Conservation (phyloP, 2,329 filamentous ascomycete species). For the Ceratocystiopsis sp. region DNA sequence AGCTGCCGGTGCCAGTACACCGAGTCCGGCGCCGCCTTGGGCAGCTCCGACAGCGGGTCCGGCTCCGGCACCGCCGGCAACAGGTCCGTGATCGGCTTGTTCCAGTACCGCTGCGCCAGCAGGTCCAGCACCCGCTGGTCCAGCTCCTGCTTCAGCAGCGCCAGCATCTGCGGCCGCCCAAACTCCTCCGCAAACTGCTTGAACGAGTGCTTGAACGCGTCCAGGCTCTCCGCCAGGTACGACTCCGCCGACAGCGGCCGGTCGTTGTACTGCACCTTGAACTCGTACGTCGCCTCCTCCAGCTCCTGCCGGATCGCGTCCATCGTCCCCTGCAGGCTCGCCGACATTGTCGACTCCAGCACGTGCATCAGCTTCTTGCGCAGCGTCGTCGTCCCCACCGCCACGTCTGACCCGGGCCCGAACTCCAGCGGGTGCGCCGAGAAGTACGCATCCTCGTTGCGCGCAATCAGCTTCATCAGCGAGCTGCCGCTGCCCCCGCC, state of each 20-base stretch:
- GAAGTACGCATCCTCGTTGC: constrained; percentile 81
- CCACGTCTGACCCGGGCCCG: constrained; percentile 52
- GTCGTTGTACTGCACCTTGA: constrained; percentile 99
- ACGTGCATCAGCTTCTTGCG: constrained; percentile 96
- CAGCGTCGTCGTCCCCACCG: constrained; percentile 68
- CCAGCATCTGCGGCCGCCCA: constrained; percentile 73
- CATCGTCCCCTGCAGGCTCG: constrained; percentile 72
- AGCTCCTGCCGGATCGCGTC: constrained; percentile 90
- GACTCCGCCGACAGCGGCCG: constrained; percentile 87
- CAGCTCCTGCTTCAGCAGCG: constrained; percentile 77
- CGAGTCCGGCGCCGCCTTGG: constrained; percentile 70
- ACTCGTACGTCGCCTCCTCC: constrained; percentile 93
- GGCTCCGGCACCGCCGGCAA: constrained; percentile 45
- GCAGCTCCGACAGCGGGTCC: constrained; percentile 59
- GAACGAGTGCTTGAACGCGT: constrained; percentile 95
- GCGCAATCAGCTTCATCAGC: constrained; percentile 62
- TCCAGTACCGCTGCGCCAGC: constrained; percentile 90
- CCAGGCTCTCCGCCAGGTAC: constrained; percentile 86
- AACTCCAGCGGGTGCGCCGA: constrained; percentile 68
- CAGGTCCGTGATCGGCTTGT: constrained; percentile 83
- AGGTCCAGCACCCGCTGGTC: constrained; percentile 91
- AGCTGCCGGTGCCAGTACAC: constrained; percentile 89
- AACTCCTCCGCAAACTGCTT: constrained; percentile 85
- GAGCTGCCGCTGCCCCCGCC: constrained; percentile 21
- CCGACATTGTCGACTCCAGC: constrained; percentile 91